Base-by-base conservation (phyloP, 768 basidiomycete species). In the Naganishia vishniacii region DNA sequence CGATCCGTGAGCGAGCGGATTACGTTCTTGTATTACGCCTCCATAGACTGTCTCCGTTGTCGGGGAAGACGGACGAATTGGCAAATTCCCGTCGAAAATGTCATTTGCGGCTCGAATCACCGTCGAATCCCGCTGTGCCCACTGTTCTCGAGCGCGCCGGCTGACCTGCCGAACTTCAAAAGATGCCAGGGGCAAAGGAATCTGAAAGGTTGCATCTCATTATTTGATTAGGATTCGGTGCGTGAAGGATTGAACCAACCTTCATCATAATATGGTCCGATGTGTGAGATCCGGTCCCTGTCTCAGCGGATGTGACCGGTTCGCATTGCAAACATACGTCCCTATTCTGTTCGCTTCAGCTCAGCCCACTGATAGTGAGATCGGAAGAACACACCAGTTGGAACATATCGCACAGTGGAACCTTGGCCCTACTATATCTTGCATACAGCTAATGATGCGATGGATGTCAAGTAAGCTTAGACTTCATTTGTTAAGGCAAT, bases 341-440 rank as follows among this genome's bases (percentile, higher is more conserved):
- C 74, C 74, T 74, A 59, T 31, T 41, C 8, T 47, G 26, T 41
- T 26, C 28, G 61, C 40, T 67, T 61, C 26, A 53, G 5, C 25
- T 13, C 12, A 0, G 9, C 8, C 5, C 3, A 45, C 26, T 40
- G 32, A n/a, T 18, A 3, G 23, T 13, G 15, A 26, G 18, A 23
- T 23, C 29, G 18, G 28, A 11, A 18, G 28, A 29, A 62, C 72
- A 51, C 47, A 71, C 72, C 74, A 75, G 41, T 85, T 83, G 42
- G 87, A 84, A 73, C 93, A 97, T 23, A 89, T 85, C 11, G 89
- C 88, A 71, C 93, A 97, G 71, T 91, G 93, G 77, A 91, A 95
- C 4, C 89, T 83, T 16, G 91, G 89, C 18, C 93, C 93, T 26
- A 93, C 83, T 67, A 97, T 93, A 68, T 91, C 90, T 68, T 86